Conservation (phyloP, 2,329 filamentous ascomycete species). For the Simplicillium sp. region DNA sequence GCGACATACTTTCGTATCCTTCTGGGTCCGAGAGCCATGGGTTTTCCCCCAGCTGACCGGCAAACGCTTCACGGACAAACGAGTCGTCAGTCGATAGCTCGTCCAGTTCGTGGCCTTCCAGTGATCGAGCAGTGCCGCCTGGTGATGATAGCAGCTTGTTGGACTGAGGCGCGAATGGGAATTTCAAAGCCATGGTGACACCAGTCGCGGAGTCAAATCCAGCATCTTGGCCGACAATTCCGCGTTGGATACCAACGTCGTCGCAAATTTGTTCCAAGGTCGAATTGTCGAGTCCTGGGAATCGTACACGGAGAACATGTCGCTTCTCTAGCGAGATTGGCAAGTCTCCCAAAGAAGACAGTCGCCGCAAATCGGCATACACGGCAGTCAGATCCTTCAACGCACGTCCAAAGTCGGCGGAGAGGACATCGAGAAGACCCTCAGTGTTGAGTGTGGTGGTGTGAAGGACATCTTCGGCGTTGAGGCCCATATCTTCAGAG, state of each 20-base stretch:
- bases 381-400: slow-evolving; percentile 74
- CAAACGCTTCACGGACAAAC: slow-evolving; percentile 28
- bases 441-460: slow-evolving; percentile 65
- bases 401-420: slow-evolving; percentile 78
- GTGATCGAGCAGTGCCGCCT: slow-evolving; percentile 36
- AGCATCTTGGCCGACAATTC: slow-evolving; percentile 66
- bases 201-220: slow-evolving; percentile 62
- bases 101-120: slow-evolving; percentile 30
- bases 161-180: slow-evolving; percentile 68
- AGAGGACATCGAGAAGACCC: slow-evolving; percentile 75
- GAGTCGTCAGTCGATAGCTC: slow-evolving; percentile 25
- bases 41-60: slow-evolving; percentile 32
- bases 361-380: slow-evolving; percentile 69
- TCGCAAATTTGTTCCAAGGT: slow-evolving; percentile 77
- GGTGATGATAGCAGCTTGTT: slow-evolving; percentile 32
- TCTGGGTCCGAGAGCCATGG: slow-evolving; percentile 39
- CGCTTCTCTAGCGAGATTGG: slow-evolving; percentile 64
- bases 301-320: slow-evolving; percentile 67
- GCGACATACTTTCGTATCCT: slow-evolving; percentile 42
- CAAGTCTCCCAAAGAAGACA: slow-evolving; percentile 72
- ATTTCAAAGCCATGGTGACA: slow-evolving; percentile 66
- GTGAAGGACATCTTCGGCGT: slow-evolving; percentile 27
- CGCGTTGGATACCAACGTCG: slow-evolving; percentile 76
- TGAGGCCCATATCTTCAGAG: slow-evolving; percentile 32
- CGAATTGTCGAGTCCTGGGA: slow-evolving; percentile 79